These are phyloP conservation scores for Plasmodium relictum DNA, from an alignment of 169 alveolate species.

Conservation along the genomic window DNA sequence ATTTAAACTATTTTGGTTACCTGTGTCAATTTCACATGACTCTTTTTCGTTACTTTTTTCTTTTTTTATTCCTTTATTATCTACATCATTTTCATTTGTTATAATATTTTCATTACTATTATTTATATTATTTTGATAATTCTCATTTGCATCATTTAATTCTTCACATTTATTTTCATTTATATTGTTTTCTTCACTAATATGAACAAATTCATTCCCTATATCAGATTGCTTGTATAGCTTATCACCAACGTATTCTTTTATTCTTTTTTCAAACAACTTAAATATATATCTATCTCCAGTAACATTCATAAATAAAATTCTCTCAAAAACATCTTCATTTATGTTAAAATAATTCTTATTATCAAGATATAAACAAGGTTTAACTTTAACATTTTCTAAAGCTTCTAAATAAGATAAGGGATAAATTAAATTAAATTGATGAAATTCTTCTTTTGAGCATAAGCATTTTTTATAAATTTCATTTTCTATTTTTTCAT, in stretches of 20 bases:
- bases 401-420: slow-evolving; percentile 33
- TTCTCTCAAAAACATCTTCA: slow-evolving; percentile 74
- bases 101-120: neutral
- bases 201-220: slow-evolving; percentile 25
- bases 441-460: slow-evolving; percentile 52
- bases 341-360: slow-evolving; percentile 45
- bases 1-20: neutral
- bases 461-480: slow-evolving; percentile 57
- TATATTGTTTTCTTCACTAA: neutral
- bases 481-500: slow-evolving; percentile 37
- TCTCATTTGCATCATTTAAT: neutral
- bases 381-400: slow-evolving; percentile 30
- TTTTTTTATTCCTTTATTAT: neutral
- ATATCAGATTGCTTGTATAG: slow-evolving; percentile 35
- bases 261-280: slow-evolving; percentile 34
- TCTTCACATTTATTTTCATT: neutral
- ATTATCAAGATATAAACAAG: slow-evolving; percentile 59
- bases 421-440: slow-evolving; percentile 57
- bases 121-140: neutral
- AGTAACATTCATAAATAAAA: slow-evolving; percentile 55
- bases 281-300: slow-evolving; percentile 35
- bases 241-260: slow-evolving; percentile 46
- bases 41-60: neutral
- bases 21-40: neutral
- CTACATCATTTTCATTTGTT: neutral